Evolutionary conservation across 768 basidiomycete genomes (phyloP).

Genomic region (Russula emetica): DNA sequence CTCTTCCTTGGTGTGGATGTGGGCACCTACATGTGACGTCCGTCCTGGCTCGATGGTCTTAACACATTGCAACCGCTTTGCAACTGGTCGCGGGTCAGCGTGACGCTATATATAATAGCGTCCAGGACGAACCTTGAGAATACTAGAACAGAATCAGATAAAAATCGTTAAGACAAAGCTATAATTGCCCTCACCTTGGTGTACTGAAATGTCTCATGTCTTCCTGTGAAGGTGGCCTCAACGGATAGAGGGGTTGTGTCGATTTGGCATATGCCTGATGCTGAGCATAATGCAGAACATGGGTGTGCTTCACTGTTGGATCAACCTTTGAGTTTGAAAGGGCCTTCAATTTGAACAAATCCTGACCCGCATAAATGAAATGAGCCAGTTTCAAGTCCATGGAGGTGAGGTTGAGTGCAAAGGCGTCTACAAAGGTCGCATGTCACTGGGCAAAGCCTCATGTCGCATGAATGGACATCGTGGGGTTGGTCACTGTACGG

Average conservation of each 20-base stretch:
- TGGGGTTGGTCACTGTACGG: slow-evolving; percentile 43
- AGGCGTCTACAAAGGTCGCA: slow-evolving; percentile 55
- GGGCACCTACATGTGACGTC: slow-evolving; percentile 43
- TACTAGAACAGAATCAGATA: slow-evolving; percentile 37
- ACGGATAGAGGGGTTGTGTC: slow-evolving; percentile 55
- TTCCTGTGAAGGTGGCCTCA: slow-evolving; percentile 58
- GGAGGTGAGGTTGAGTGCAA: slow-evolving; percentile 49
- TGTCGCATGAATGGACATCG: slow-evolving; percentile 46
- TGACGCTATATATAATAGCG: neutral
- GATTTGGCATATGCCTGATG: slow-evolving; percentile 53
- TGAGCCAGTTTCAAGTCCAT: slow-evolving; percentile 40
- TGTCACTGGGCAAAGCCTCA: slow-evolving; percentile 47
- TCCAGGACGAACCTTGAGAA: slow-evolving; percentile 43
- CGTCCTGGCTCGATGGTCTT: slow-evolving; percentile 44
- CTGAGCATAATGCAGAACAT: slow-evolving; percentile 43
- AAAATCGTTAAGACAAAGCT: neutral
- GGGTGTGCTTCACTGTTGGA: slow-evolving; percentile 46
- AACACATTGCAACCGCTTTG: slow-evolving; percentile 50
- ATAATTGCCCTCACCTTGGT: slow-evolving; percentile 46
- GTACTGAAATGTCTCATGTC: slow-evolving; percentile 57
- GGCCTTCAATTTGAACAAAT: too few relatives aligned
- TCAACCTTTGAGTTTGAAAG: neutral
- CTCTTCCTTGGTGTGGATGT: slow-evolving; percentile 45
- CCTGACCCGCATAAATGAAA: slow-evolving; percentile 57
- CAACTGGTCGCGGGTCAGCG: slow-evolving; percentile 35